Evolutionary conservation across 1,284 basidiomycete genomes (phyloP), one percentile per base, ranked within the genome.

Genomic region (Trichosporon sp.): DNA sequence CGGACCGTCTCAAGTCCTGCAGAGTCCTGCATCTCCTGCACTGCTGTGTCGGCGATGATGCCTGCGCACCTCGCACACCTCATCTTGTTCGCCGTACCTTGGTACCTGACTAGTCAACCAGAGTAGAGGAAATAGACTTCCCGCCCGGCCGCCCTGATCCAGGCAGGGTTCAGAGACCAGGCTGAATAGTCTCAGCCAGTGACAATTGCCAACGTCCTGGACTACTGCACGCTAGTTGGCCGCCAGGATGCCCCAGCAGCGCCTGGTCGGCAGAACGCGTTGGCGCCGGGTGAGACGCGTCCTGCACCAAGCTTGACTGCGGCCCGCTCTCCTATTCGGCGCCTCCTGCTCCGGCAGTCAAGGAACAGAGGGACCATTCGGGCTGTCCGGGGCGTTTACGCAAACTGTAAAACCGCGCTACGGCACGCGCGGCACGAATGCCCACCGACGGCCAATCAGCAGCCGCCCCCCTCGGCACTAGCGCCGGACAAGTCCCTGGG

Each of bases 171-270:
- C 19, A 19, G 51, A 54, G 51, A 54, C 51, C 51, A 54, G 31
- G 59, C 59, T 63, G 31, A 63, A 63, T 35, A 35, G 59, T 63
- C 59, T 63, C 59, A 63, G 59, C 59, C 59, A 63, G 59, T 63
- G 59, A 63, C 59, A 63, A 63, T 63, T 63, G 32, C 12, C 59
- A 37, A 63, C 31, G 31, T 16, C 32, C 19, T 26, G 51, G 7
- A 16, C 51, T 54, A 21, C 10, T 21, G 21, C 19, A 10, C 51
- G 51, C 19, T 21, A 54, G 51, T 54, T 26, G 51, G 59, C 5
- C 59, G 59, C 32, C 59, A 61, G 31, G 8, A 14, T 37, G 35
- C 6, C 8, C 38, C 38, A 10, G 1, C 35, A 37, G 35, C 35
- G 35, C 35, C 38, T 40, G 38, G 54, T 14, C 26, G 54, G 11